Conservation (phyloP, 129 eudicot genomes). For the Arctium minus region DNA sequence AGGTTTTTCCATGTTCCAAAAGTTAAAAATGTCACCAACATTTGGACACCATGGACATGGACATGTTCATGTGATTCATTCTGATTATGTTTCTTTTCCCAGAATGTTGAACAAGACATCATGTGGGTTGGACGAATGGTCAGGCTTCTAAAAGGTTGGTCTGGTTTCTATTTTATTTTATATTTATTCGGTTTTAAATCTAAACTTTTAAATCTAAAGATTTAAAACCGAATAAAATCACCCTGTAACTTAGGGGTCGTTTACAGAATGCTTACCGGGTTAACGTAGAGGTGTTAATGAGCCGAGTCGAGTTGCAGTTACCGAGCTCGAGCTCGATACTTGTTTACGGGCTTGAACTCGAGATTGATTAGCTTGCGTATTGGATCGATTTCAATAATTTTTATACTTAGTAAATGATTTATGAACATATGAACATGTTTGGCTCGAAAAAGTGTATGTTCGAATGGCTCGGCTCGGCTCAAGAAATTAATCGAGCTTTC, state of each 20-base stretch:
- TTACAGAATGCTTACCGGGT: not conserved
- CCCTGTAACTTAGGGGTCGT: not conserved
- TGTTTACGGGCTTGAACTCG: too few species aligned
- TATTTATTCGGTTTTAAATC: not conserved
- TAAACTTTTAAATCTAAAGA: too few species aligned
- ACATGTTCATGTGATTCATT: conserved; percentile 27
- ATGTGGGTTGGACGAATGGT: conserved; percentile 17
- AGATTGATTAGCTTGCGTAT: too few species aligned
- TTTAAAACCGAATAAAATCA: not conserved
- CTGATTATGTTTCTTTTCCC: conserved; percentile 27
- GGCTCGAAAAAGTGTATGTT: too few species aligned
- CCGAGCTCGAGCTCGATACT: too few species aligned
- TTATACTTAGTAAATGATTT: too few species aligned
- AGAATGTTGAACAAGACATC: conserved; percentile 20
- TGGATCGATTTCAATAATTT: too few species aligned
- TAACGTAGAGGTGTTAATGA: not conserved
- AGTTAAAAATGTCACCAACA: not conserved
- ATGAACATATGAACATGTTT: too few species aligned
- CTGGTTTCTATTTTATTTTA: not conserved
- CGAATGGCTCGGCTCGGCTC: too few species aligned
- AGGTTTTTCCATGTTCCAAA: conserved; percentile 15
- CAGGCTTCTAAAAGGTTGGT: not conserved
- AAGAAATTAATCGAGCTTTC: too few species aligned
- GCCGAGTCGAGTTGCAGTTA: not conserved
- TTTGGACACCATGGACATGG: conserved; percentile 23